Evolutionary conservation across 2,329 filamentous ascomycete species (phyloP).

Genomic region (Fusarium palustre): DNA sequence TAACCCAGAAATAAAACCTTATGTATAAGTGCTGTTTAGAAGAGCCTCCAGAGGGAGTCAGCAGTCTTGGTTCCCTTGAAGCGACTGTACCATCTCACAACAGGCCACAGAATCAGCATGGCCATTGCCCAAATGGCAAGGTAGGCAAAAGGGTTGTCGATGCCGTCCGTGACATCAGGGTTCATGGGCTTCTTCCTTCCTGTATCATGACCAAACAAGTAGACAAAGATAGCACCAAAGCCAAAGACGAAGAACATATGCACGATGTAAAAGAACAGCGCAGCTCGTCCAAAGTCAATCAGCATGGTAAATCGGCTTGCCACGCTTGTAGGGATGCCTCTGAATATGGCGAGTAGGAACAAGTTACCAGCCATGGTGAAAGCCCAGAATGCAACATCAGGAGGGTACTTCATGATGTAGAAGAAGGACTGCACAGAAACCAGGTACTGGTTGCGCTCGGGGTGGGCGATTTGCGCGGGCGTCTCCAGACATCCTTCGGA

Average conservation of each 20-base stretch:
- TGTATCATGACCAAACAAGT: slow-evolving; percentile 52
- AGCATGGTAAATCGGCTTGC: slow-evolving; percentile 52
- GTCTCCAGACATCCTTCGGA: slow-evolving; percentile 58
- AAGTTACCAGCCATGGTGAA: slow-evolving; percentile 56
- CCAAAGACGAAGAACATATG: slow-evolving; percentile 54
- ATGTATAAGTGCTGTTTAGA: slow-evolving; percentile 45
- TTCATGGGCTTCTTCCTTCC: slow-evolving; percentile 44
- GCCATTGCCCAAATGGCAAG: slow-evolving; percentile 52
- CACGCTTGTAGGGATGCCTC: slow-evolving; percentile 48
- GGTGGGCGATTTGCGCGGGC: slow-evolving; percentile 51
- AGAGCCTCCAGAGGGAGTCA: slow-evolving; percentile 61
- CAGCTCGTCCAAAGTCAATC: slow-evolving; percentile 59
- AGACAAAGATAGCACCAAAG: slow-evolving; percentile 43
- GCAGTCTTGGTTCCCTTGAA: slow-evolving; percentile 57
- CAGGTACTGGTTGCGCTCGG: slow-evolving; percentile 56
- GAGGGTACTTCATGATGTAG: slow-evolving; percentile 61
- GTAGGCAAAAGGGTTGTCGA: slow-evolving; percentile 55
- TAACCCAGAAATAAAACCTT: not conserved
- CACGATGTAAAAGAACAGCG: slow-evolving; percentile 59
- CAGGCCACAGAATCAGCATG: slow-evolving; percentile 56
- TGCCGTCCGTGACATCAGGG: slow-evolving; percentile 46
- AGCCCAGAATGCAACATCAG: slow-evolving; percentile 60
- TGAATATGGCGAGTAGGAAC: slow-evolving; percentile 54
- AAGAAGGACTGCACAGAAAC: slow-evolving; percentile 57
- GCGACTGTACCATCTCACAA: slow-evolving; percentile 56